Evolutionary conservation across 352 stramenopile species (phyloP), one percentile per base, ranked within the genome.

Genomic region (Saprolegnia parasitica): DNA sequence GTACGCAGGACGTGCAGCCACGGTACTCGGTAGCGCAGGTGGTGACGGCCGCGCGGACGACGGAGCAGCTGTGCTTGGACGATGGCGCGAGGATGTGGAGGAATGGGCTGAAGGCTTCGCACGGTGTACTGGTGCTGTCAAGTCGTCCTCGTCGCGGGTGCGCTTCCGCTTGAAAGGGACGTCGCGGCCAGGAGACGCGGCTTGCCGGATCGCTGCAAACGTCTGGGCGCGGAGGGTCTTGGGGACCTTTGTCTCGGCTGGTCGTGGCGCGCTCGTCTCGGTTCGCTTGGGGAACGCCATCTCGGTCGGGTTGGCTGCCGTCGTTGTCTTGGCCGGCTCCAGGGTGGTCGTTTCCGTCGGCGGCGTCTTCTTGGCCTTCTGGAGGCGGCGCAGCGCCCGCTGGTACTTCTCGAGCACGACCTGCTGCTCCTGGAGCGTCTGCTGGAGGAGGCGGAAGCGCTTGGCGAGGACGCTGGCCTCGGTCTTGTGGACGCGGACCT

Each of bases 391-490:
- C 13, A 94, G 61, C 37, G 74, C 78, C 42, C 71, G 66, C 56
- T 94, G 80, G 61, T 91, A 91, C 21, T 74, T 77, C 50, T 94
- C 80, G 21, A 94, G 56, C 65, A 92, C 57, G n/a, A 78, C 73
- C 71, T 93, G 86, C 63, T 93, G 86, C 65, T 87, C 73, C 39
- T 78, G 76, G 13, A 91, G 67, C 42, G 81, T 84, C 54, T 74
- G 71, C 63, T 93, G 81, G 32, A 89, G 73, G 24, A 89, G 67
- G 64, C 86, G 83, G 67, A 89, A 89, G 35, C 80, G 76, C 64
- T 78, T 86, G 8, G 75, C 62, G 29, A 89, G 73, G 13, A 70
- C 63, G 24, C 21, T 21, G 21, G 55, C 42, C 63, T 70, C 23
- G 10, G 20, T 70, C 39, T 52, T 58, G 23, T 70, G 55, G 9